A percentile compares a stretch with the other conserved stretches of the same genome.
phyloP scores from a whole-genome alignment of 371 early-diverging fungal genomes.

The Mucor piriformis region DNA sequence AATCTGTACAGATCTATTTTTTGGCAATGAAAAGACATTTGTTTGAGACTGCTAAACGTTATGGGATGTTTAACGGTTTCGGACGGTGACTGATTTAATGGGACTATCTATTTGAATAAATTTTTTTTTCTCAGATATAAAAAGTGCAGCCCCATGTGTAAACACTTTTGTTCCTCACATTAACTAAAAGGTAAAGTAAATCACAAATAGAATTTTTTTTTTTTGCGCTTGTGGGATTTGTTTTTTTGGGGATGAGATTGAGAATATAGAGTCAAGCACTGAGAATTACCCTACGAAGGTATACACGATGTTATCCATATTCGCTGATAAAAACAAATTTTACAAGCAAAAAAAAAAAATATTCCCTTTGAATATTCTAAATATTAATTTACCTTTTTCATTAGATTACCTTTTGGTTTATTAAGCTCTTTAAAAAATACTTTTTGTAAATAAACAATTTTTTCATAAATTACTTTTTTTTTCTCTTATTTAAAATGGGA shows the following conservation, averaged over 20 bases:
- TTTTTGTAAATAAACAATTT: neutral
- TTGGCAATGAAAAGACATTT: too few species aligned
- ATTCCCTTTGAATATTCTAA: neutral
- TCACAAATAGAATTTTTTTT: too few species aligned
- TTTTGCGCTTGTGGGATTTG: neutral
- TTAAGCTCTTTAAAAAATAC: neutral
- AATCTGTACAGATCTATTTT: too few species aligned
- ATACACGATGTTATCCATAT: conserved; percentile 43
- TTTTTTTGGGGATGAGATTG: conserved; percentile 42
- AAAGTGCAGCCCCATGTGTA: neutral
- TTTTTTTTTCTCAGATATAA: neutral
- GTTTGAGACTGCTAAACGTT: too few species aligned
- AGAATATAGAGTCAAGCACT: conserved; percentile 54
- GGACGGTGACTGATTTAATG: conserved; percentile 1
- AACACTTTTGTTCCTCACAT: neutral
- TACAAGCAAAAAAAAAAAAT: neutral
- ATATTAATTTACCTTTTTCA: neutral
- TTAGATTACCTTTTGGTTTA: neutral
- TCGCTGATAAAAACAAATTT: conserved; percentile 33
- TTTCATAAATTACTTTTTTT: neutral
- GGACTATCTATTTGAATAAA: conserved; percentile 5
- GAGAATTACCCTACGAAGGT: conserved; percentile 40
- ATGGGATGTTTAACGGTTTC: too few species aligned
- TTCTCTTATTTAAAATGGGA: conserved; percentile 34
- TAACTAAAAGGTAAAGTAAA: neutral